Conservation (phyloP, 2,329 filamentous ascomycete species). For the Penicillium corylophilum region DNA sequence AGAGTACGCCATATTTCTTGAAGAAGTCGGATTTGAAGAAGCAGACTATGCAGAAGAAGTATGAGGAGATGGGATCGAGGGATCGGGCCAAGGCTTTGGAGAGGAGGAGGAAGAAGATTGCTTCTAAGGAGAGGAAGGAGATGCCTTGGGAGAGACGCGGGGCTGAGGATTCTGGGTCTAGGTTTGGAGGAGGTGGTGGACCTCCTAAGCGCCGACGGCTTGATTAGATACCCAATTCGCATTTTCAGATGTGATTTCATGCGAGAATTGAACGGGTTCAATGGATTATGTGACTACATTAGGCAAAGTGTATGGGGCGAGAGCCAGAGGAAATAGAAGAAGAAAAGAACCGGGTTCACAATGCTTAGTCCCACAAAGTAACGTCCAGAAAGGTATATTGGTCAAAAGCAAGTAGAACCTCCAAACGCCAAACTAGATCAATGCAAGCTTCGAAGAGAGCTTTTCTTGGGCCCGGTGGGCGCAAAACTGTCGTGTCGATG, state of each 20-base stretch:
- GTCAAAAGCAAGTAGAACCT: constrained; percentile 10
- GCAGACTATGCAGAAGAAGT: constrained; percentile 74
- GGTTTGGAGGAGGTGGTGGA: constrained; percentile 10
- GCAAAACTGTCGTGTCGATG: constrained; percentile 17
- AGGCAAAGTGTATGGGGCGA: neutral
- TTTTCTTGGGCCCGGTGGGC: constrained; percentile 14
- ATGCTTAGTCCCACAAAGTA: constrained; percentile 16
- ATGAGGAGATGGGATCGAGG: constrained; percentile 77
- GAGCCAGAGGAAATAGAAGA: neutral
- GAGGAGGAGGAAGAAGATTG: constrained; percentile 84
- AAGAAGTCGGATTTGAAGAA: constrained; percentile 94
- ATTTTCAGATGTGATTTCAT: neutral
- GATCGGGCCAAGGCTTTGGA: constrained; percentile 84
- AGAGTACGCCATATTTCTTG: constrained; percentile 75
- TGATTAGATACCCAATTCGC: constrained; percentile 17
- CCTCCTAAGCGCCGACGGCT: constrained; percentile 28
- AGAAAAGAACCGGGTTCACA: constrained; percentile 3
- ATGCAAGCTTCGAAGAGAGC: constrained; percentile 11
- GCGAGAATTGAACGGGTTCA: neutral
- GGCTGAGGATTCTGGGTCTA: constrained; percentile 25
- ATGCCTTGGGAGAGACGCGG: constrained; percentile 59
- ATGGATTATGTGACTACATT: neutral
- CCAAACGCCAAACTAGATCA: constrained; percentile 16
- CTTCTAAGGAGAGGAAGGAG: constrained; percentile 78
- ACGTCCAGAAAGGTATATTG: constrained; percentile 22